A percentile compares a stretch with the other conserved stretches of the same genome.
These are phyloP conservation scores for Sclerotinia nivalis DNA, from an alignment of 2,329 filamentous ascomycete genomes.

Conservation along the genomic window DNA sequence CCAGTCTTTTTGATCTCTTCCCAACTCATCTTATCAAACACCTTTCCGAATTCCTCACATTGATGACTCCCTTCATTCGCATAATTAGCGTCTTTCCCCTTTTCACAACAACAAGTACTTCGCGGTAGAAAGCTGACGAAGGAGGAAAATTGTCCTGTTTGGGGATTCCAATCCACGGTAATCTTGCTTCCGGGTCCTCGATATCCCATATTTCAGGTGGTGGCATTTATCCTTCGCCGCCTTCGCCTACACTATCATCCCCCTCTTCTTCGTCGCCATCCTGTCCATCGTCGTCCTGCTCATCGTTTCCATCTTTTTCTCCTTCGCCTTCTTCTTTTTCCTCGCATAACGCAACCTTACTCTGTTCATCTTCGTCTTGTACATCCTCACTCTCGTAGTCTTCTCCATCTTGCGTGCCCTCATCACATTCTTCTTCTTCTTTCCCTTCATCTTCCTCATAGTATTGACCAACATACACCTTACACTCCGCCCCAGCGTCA, in stretches of 20 bases:
- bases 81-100: not conserved
- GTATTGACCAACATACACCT: not conserved
- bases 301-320: too few relatives aligned
- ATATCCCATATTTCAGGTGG: not conserved
- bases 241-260: too few relatives aligned
- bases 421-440: not conserved
- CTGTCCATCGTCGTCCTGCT: too few relatives aligned
- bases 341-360: not conserved
- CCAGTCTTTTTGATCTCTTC: not conserved
- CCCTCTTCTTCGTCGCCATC: not conserved
- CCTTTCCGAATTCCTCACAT: not conserved
- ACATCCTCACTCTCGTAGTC: not conserved
- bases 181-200: not conserved
- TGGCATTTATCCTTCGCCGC: not conserved
- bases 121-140: not conserved
- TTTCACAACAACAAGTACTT: conserved; percentile 1
- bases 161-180: not conserved
- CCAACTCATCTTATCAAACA: not conserved
- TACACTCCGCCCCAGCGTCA: not conserved
- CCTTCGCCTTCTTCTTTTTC: not conserved
- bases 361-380: not conserved
- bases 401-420: not conserved
- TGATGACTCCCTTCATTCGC: not conserved
- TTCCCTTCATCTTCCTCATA: not conserved
- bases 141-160: not conserved